phyloP scores from a whole-genome alignment of 208 protist species.

The Crithidia acanthocephali region DNA sequence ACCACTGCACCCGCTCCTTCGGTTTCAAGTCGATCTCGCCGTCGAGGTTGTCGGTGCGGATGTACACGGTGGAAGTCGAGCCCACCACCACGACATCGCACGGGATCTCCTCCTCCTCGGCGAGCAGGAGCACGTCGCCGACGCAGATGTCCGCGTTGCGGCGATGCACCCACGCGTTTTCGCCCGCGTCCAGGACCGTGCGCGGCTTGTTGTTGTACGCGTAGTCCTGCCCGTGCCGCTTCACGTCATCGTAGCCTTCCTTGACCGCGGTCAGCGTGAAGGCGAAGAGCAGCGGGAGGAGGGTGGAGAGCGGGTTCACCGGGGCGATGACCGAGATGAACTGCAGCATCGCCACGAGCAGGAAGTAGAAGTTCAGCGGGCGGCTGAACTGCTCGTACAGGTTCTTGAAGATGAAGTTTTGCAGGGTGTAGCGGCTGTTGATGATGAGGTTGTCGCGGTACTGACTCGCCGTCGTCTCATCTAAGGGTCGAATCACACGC shows the following conservation, averaged over 20 bases:
- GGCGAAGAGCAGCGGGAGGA: slow-evolving; percentile 94
- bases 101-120: slow-evolving; percentile 86
- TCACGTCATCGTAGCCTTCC: slow-evolving; percentile 95
- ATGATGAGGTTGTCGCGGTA: slow-evolving; percentile 85
- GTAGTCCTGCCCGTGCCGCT: slow-evolving; percentile 80
- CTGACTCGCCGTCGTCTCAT: slow-evolving; percentile 34
- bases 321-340: slow-evolving; percentile 93
- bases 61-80: slow-evolving; percentile 62
- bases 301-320: slow-evolving; percentile 91
- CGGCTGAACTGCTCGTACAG: slow-evolving; percentile 97
- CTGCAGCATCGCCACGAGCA: slow-evolving; percentile 94
- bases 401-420: slow-evolving; percentile 96
- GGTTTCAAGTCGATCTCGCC: slow-evolving; percentile 95
- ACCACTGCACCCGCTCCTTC: slow-evolving; percentile 57
- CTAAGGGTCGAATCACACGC: slow-evolving; percentile 56
- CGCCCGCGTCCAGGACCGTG: slow-evolving; percentile 36
- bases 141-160: slow-evolving; percentile 70
- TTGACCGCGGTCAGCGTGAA: slow-evolving; percentile 94
- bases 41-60: slow-evolving; percentile 95
- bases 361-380: slow-evolving; percentile 97
- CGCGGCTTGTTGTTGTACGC: slow-evolving; percentile 77
- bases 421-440: slow-evolving; percentile 95
- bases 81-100: slow-evolving; percentile 91
- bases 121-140: slow-evolving; percentile 85
- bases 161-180: slow-evolving; percentile 35